Base-by-base conservation (phyloP, 192 early-diverging fungal genomes). In the Backusella circina region DNA sequence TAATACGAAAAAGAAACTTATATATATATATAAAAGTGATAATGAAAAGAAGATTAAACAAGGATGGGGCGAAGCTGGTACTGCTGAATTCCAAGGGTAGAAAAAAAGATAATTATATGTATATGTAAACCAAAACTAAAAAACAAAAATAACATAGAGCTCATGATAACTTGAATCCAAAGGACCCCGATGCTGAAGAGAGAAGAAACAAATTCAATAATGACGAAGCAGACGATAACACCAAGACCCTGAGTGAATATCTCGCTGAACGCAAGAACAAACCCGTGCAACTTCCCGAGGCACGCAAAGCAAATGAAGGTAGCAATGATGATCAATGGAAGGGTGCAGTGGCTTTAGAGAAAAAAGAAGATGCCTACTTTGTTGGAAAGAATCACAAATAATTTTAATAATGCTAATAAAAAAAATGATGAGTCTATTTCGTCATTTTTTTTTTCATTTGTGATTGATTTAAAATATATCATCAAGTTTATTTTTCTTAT, bases 261-360 rank as follows among this genome's bases (percentile, higher is more conserved):
- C 78, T 91, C 18, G 88, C 91, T 39, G 91, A 91, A 81, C 83
- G 83, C 80, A 80, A 83, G 67, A 76, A 78, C 50, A 44, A 85
- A 31, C 38, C 38, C 13, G 79, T 86, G 38, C 75, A 84, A 64
- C 84, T 87, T 54, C 88, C 85, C 10, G 76, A 82, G 26, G 80
- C 88, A 39, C 90, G 96, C 79, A 89, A 92, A 80, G 90, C 96
- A 80, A 98, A 98, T 85, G 94, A 96, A 82, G 96, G 94, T 51
- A 87, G 86, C 32, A 94, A 95, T 75, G 87, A 95, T 66, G 81
- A 85, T 68, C 86, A 95, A 82, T 94, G 93, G 89, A 93, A 94
- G 89, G 85, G 86, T 72, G 83, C 88, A 61, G 88, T 91, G 67
- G 82, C 88, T 36, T 84, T 97, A 74, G 79, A 89, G 73, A 90